A percentile compares a stretch with the other conserved stretches of the same genome.
Evolutionary conservation across 1,284 basidiomycete genomes (phyloP).

Genomic region (Puccinia coronata): DNA sequence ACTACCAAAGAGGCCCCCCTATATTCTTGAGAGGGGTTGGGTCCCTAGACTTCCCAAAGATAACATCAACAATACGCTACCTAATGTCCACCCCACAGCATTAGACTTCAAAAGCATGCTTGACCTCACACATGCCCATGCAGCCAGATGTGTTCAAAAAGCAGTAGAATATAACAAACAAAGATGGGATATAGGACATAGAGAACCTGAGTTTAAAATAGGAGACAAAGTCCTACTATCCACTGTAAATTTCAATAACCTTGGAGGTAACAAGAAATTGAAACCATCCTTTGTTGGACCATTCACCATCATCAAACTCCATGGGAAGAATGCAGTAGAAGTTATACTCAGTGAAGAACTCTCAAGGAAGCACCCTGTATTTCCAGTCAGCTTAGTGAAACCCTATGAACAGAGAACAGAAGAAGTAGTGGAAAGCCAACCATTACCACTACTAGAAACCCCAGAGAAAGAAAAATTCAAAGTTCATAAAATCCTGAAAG

Average conservation of each 20-base stretch:
- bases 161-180: slow-evolving; percentile 4
- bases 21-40: slow-evolving; percentile 12
- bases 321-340: not conserved
- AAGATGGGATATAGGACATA: not conserved
- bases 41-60: slow-evolving; percentile 7
- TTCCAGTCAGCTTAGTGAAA: no score
- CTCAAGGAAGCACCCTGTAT: not conserved
- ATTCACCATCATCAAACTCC: not conserved
- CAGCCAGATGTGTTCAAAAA: not conserved
- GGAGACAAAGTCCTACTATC: not conserved
- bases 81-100: not conserved
- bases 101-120: slow-evolving; percentile 3
- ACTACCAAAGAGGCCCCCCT: not conserved
- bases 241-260: not conserved
- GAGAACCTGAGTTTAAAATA: not conserved
- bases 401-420: no score
- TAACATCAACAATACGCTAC: not conserved
- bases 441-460: no score
- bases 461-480: no score
- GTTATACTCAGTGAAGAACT: not conserved
- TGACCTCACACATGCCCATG: not conserved
- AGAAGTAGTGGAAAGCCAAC: no score
- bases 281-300: slow-evolving; percentile 12
- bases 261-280: not conserved
- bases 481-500: no score